Conservation (phyloP, 148 eudicot species). For the Mesembryanthemum crystallinum region DNA sequence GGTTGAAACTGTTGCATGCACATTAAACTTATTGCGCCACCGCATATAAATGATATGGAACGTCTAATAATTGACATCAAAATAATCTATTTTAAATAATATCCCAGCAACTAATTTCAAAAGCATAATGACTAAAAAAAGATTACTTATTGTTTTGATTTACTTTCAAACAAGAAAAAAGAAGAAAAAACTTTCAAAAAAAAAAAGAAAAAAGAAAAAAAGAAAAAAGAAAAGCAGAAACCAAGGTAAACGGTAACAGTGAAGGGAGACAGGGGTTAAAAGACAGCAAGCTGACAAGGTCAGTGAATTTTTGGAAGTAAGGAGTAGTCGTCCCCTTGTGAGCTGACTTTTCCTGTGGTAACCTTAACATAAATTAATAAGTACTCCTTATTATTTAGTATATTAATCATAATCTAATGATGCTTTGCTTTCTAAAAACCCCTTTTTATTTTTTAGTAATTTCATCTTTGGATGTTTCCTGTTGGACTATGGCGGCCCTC, state of each 20-base stretch:
- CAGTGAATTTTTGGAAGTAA: slow-evolving; percentile 80
- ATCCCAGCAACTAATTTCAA: too few relatives aligned
- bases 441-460: slow-evolving; percentile 37
- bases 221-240: background rate
- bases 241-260: slow-evolving; percentile 1
- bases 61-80: too few relatives aligned
- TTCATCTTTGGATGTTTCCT: slow-evolving; percentile 65
- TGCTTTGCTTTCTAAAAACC: slow-evolving; percentile 42
- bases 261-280: slow-evolving; percentile 28
- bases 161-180: too few relatives aligned
- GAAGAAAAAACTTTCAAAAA: too few relatives aligned
- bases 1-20: too few relatives aligned
- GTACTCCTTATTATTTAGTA: background rate
- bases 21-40: too few relatives aligned
- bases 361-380: background rate
- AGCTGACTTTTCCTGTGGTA: slow-evolving; percentile 77
- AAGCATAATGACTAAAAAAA: too few relatives aligned
- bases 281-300: slow-evolving; percentile 58
- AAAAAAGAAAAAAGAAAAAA: background rate
- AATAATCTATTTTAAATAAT: too few relatives aligned
- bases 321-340: slow-evolving; percentile 61
- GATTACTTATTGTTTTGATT: too few relatives aligned
- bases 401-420: slow-evolving; percentile 81
- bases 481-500: slow-evolving; percentile 50
- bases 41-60: too few relatives aligned